Evolutionary conservation across 495 filamentous ascomycete species (phyloP).

Genomic region (Penicillium coffeae): DNA sequence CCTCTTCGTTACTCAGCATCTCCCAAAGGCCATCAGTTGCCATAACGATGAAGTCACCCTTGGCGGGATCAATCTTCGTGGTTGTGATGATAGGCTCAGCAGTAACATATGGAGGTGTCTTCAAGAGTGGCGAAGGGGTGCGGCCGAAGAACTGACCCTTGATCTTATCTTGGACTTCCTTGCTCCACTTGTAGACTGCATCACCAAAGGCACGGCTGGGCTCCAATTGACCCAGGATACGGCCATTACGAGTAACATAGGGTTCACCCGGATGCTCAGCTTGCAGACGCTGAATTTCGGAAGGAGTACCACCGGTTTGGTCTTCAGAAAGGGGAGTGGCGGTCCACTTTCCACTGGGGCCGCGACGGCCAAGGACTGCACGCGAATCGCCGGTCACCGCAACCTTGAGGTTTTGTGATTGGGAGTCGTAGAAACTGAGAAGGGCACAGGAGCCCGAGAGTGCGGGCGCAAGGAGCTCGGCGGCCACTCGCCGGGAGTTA

Average conservation of each 20-base stretch:
- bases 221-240: conserved; percentile 87
- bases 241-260: conserved; percentile 77
- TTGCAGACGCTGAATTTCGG: conserved; percentile 76
- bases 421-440: conserved; percentile 91
- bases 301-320: conserved; percentile 82
- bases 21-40: conserved; percentile 98
- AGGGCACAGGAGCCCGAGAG: conserved; percentile 94
- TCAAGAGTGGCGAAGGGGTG: conserved; percentile 63
- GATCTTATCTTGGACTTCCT: conserved; percentile 75
- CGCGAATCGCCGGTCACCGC: conserved; percentile 94
- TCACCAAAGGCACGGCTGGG: conserved; percentile 94
- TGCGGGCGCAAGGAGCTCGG: conserved; percentile 87
- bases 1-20: conserved; percentile 98
- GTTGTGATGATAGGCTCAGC: conserved; percentile 94
- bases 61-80: conserved; percentile 85
- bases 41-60: conserved; percentile 93
- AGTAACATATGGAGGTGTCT: conserved; percentile 95
- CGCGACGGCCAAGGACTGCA: conserved; percentile 82
- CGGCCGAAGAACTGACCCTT: conserved; percentile 82
- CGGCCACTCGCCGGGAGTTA: conserved; percentile 81
- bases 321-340: conserved; percentile 86
- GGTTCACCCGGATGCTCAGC: conserved; percentile 85
- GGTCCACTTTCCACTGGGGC: conserved; percentile 81
- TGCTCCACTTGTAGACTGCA: conserved; percentile 92
- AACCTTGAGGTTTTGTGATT: conserved; percentile 76